Base-by-base conservation (phyloP, 495 filamentous ascomycete genomes). In the Penicillium verhagenii region DNA sequence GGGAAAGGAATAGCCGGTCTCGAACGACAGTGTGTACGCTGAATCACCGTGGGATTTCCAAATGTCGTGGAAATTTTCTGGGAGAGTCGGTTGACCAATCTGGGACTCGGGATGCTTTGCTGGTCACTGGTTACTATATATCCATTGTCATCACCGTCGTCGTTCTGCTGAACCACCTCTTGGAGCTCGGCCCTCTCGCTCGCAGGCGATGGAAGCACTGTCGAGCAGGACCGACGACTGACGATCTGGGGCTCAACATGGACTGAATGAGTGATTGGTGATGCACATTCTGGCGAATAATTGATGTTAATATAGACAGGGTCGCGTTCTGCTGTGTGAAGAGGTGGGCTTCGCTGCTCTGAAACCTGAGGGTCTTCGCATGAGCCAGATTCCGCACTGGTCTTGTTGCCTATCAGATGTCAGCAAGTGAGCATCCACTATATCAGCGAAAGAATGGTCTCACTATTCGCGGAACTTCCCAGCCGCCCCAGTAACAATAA, bases 31-130 rank as follows among this genome's bases (percentile, higher is more conserved):
- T 77, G 69, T 0, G 73, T 68, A 11, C 80, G 79, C 46, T 73
- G 80, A 37, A 86, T 76, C 4, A 84, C 76, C 13, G 82, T 86
- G 18, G 77, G 73, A 24, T 77, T 73, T 0, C 74, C 75, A 54
- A 84, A 76, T 3, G 77, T 67, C 10, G 66, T 63, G 0, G 80
- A 84, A 18, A 84, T 44, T 55, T 72, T 83, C 31, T 72, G 72
- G 2, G 79, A 74, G 16, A 85, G 59, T 25, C 77, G 73, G 42
- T 71, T 64, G 47, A 72, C 63, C 16, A 80, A 63, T 42, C 62
- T 71, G 21, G 68, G 46, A 48, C 61, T 53, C 43, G 58, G 44
- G n/a, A 26, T 37, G 44, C 44, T 48, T 47, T 58, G 28, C 21
- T 53, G 33, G n/a, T 54, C 53, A 38, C 9, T 44, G 28, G n/a